These are phyloP conservation scores for Solanum appendiculatum DNA, from an alignment of 257 asterid species.

Conservation along the genomic window DNA sequence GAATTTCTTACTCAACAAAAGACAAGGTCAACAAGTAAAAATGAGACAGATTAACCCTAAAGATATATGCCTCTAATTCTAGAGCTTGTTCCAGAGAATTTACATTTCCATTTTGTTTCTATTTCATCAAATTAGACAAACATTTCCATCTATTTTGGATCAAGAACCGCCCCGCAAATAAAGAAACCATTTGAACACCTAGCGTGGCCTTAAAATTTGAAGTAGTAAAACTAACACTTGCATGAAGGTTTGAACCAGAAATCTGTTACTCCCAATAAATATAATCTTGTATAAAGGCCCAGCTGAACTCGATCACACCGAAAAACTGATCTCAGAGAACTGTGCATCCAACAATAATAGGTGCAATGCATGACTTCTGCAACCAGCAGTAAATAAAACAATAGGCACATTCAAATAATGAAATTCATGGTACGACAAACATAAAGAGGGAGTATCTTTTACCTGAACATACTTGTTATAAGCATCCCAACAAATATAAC, in stretches of 20 bases:
- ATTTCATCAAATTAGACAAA: not conserved
- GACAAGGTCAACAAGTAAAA: not conserved
- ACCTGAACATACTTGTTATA: conserved; percentile 96
- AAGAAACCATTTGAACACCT: not conserved
- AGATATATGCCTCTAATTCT: not conserved
- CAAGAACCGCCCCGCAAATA: not conserved
- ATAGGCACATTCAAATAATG: not conserved
- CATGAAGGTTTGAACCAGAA: not conserved
- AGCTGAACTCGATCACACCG: not conserved
- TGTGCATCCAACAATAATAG: not conserved
- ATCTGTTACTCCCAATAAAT: not conserved
- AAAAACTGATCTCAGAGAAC: not conserved
- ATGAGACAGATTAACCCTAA: not conserved
- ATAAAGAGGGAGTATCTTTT: conserved; percentile 6
- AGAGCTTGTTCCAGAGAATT: not conserved
- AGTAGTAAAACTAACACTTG: not conserved
- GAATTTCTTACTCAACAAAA: not conserved
- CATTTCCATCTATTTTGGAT: not conserved
- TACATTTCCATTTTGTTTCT: not conserved
- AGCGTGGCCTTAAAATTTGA: not conserved
- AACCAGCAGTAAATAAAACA: not conserved
- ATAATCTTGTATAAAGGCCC: not conserved
- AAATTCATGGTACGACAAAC: not conserved
- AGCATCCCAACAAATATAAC: conserved; percentile 94
- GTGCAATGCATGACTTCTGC: not conserved